These are phyloP conservation scores for Haematococcus lacustris DNA, from an alignment of 139 green algal genomes.

Conservation along the genomic window DNA sequence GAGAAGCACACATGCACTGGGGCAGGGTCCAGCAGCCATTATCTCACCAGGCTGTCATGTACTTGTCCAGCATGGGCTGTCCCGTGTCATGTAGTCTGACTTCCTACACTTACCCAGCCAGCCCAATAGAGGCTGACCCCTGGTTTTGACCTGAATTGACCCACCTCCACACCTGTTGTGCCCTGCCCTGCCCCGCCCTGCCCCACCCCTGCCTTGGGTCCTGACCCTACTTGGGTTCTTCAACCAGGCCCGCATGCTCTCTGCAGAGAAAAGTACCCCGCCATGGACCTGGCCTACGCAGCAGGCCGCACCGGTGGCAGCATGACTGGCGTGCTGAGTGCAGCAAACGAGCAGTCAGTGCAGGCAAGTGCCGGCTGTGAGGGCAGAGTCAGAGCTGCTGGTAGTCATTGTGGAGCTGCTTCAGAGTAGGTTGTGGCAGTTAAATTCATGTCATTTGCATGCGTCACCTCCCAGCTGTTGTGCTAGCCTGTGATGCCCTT, in stretches of 20 bases:
- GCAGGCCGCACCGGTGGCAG: conserved; percentile 89
- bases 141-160: too few species aligned
- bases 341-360: conserved; percentile 88
- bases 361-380: background rate
- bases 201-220: background rate
- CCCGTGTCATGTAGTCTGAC: too few species aligned
- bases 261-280: conserved; percentile 92
- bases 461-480: too few species aligned
- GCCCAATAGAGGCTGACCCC: too few species aligned
- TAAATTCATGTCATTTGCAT: background rate
- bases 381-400: background rate
- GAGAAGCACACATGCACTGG: too few species aligned
- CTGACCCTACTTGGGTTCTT: background rate
- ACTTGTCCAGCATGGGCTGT: too few species aligned
- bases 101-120: too few species aligned
- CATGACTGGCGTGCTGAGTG: conserved; percentile 96
- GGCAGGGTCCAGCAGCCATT: too few species aligned
- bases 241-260: background rate
- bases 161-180: too few species aligned
- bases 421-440: background rate
- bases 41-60: too few species aligned
- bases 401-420: too few species aligned
- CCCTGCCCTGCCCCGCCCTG: too few species aligned
- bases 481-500: background rate
- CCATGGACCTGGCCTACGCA: conserved; percentile 90